Evolutionary conservation across 176 grass and related monocot genomes (phyloP).

Genomic region (Phragmites australis): DNA sequence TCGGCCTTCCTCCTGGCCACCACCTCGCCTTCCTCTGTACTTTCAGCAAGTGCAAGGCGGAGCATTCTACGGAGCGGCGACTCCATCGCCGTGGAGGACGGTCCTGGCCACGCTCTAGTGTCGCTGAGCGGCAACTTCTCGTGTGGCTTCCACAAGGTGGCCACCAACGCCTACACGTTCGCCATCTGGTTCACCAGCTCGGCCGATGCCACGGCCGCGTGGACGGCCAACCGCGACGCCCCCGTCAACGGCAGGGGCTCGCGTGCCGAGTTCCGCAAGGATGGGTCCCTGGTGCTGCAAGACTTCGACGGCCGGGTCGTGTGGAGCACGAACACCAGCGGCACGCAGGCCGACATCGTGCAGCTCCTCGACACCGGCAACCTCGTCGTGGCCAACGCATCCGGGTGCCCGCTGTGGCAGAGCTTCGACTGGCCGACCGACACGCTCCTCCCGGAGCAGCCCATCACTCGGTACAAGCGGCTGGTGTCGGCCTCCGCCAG

Average conservation of each 20-base stretch:
- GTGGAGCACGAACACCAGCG: constrained; percentile 57
- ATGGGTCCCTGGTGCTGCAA: constrained; percentile 31
- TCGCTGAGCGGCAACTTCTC: constrained; percentile 58
- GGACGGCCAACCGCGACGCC: constrained; percentile 64
- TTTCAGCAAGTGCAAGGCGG: neutral
- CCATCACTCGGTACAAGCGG: constrained; percentile 52
- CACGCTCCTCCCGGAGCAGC: constrained; percentile 58
- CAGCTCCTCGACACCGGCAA: constrained; percentile 60
- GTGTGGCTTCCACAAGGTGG: constrained; percentile 61
- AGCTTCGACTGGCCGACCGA: constrained; percentile 80
- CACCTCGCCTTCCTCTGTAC: neutral
- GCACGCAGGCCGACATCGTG: constrained; percentile 22
- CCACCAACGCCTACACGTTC: constrained; percentile 56
- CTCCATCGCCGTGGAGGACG: constrained; percentile 35
- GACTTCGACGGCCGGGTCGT: constrained; percentile 55
- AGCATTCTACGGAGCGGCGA: constrained; percentile 41
- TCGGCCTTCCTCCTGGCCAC: neutral
- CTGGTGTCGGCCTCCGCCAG: constrained; percentile 52
- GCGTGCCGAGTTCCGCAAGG: constrained; percentile 11
- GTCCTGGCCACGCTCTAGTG: constrained; percentile 23
- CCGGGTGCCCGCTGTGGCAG: constrained; percentile 47
- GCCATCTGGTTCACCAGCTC: constrained; percentile 61
- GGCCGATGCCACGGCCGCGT: constrained; percentile 42
- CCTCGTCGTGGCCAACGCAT: constrained; percentile 49
- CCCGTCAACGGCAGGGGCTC: constrained; percentile 70